Evolutionary conservation across 768 basidiomycete genomes (phyloP).

Genomic region (Fomitopsis pulvina): DNA sequence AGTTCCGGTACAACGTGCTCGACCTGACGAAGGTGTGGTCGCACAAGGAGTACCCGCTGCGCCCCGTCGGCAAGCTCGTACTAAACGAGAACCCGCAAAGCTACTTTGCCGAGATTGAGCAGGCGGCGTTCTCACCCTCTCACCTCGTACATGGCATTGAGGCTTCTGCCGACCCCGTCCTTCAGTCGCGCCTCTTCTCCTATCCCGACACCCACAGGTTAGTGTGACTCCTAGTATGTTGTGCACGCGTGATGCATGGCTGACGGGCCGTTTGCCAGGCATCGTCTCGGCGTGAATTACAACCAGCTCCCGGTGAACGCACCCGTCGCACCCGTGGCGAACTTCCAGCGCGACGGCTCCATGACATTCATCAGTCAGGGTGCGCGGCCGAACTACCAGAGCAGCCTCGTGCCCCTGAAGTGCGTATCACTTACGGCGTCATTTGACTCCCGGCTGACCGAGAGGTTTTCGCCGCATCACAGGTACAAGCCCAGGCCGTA

Average conservation of each 20-base stretch:
- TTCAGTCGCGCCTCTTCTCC: conserved; percentile 92
- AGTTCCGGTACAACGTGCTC: conserved; percentile 84
- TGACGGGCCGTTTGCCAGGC: conserved; percentile 30
- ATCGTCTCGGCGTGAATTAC: conserved; percentile 78
- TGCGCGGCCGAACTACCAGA: conserved; percentile 81
- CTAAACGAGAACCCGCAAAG: conserved; percentile 74
- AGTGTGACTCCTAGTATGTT: background rate
- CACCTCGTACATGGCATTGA: conserved; percentile 87
- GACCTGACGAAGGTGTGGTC: conserved; percentile 93
- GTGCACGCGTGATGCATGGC: background rate
- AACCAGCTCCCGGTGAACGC: conserved; percentile 86
- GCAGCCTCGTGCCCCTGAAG: conserved; percentile 63
- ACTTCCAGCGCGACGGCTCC: conserved; percentile 90
- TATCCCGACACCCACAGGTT: conserved; percentile 76
- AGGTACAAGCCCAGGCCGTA: conserved; percentile 38
- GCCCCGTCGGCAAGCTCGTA: conserved; percentile 80
- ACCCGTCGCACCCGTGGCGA: conserved; percentile 63
- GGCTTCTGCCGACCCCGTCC: conserved; percentile 84
- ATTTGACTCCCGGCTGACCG: background rate
- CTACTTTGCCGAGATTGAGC: conserved; percentile 95
- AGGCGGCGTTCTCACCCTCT: conserved; percentile 85
- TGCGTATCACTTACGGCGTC: conserved; percentile 20
- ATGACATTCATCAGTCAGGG: conserved; percentile 74
- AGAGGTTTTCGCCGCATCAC: background rate
- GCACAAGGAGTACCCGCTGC: conserved; percentile 82